Base-by-base conservation (phyloP, 768 basidiomycete genomes). In the Lactarius akahatsu region DNA sequence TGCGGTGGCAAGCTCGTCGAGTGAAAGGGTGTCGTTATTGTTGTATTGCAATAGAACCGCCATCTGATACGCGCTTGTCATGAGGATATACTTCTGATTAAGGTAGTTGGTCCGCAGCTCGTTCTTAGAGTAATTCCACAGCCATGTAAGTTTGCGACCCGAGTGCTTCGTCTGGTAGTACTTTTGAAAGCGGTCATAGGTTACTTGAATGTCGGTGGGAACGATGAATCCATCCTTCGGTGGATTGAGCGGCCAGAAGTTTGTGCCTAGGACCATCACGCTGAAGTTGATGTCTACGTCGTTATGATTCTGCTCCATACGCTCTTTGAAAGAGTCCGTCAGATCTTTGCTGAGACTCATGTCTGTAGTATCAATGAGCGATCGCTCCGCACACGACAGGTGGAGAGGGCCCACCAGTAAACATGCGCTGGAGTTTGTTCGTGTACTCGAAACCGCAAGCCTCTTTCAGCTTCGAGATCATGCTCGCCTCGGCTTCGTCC, bases 51-150 rank as follows among this genome's bases (percentile, higher is more conserved):
- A 76, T 43, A 98, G 82, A n/a, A 98, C 89, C 11, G 92, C 92
- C 85, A 92, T 92, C 78, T 99, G 97, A 78, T 91, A 98, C 10
- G 94, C 86, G 72, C 92, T 95, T 38, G 93, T 94, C 88, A 95
- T 92, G 74, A 98, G 80, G 72, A 96, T 94, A 80, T 98, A 98
- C 77, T 95, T 97, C 77, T 95, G 94, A 73, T 88, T 89, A 62
- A 93, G 82, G 77, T 97, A 94, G 74, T 91, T 95, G 69, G 96
- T 96, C 63, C 90, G 86, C 7, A 99, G 84, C 75, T 99, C 97
- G 78, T 96, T 96, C 81, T 96, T 96, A 63, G 89, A 94, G 76
- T 96, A 93, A 73, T 98, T 96, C 97, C 97, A 99, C 11, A 98
- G 79, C 96, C 96, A 99, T 0, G 93, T 96, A 52, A 99, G 83